These are phyloP conservation scores for Populus pruinosa DNA, from an alignment of 345 rosid genomes.

Conservation along the genomic window DNA sequence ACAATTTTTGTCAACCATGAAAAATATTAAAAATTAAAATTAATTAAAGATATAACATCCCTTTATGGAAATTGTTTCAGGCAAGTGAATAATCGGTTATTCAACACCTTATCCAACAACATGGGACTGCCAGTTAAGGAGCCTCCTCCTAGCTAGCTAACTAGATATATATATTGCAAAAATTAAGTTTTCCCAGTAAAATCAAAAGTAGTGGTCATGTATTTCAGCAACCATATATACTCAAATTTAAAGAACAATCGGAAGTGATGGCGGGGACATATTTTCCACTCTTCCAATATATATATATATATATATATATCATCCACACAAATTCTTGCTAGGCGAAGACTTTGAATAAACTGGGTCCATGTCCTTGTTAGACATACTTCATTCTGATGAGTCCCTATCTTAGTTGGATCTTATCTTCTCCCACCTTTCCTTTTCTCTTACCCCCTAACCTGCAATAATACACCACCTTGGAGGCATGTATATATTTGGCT, in stretches of 20 bases:
- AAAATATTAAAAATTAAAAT: not conserved
- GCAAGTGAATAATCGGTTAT: not conserved
- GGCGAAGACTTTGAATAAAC: not conserved
- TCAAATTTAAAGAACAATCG: not conserved
- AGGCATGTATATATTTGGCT: not conserved
- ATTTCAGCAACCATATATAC: not conserved
- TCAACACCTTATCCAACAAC: not conserved
- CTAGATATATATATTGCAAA: not conserved
- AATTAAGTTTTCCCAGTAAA: not conserved
- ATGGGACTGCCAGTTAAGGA: not conserved
- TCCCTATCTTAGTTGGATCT: slow-evolving; percentile 36
- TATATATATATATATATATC: not conserved
- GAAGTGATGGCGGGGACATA: slow-evolving; percentile 7
- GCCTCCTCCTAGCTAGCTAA: not conserved
- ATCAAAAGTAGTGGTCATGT: not conserved
- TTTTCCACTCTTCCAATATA: not conserved
- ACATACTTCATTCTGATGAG: slow-evolving; percentile 15
- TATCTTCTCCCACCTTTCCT: slow-evolving; percentile 21
- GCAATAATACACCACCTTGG: slow-evolving; percentile 21
- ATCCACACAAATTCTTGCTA: slow-evolving; percentile 7
- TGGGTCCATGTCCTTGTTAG: slow-evolving; percentile 1
- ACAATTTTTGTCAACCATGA: not conserved
- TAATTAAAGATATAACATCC: not conserved
- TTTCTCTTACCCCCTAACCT: not conserved
- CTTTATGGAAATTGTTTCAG: not conserved